phyloP scores from a whole-genome alignment of 352 stramenopile genomes.

The Phytophthora litchii region DNA sequence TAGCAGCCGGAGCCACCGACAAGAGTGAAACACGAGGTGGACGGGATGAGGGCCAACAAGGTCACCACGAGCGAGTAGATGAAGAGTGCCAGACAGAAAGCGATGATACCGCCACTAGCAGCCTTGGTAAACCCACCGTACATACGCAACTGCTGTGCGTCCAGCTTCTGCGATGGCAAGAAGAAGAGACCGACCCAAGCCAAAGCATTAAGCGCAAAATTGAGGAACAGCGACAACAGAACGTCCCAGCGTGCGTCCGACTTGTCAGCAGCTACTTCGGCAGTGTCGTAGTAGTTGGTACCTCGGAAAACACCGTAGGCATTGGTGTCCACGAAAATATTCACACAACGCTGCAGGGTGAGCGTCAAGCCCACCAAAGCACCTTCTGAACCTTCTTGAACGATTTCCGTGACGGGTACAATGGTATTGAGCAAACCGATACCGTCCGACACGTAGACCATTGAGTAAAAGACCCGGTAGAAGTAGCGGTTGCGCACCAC shows the following conservation, averaged over 20 bases:
- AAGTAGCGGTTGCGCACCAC: constrained; percentile 59
- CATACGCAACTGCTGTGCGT: constrained; percentile 71
- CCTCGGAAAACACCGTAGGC: constrained; percentile 49
- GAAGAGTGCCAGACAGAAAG: constrained; percentile 40
- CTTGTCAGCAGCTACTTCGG: constrained; percentile 40
- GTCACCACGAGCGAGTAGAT: constrained; percentile 46
- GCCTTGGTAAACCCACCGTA: constrained; percentile 68
- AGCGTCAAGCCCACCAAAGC: constrained; percentile 63
- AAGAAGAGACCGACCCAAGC: constrained; percentile 63
- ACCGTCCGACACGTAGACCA: constrained; percentile 58
- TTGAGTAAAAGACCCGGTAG: constrained; percentile 55
- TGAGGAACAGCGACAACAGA: constrained; percentile 55
- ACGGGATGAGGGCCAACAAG: constrained; percentile 43
- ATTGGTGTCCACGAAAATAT: constrained; percentile 66
- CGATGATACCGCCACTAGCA: constrained; percentile 36
- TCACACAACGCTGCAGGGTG: constrained; percentile 62
- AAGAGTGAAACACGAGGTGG: constrained; percentile 41
- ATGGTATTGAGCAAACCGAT: constrained; percentile 60
- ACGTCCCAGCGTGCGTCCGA: constrained; percentile 49
- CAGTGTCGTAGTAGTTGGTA: constrained; percentile 49
- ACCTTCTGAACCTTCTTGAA: constrained; percentile 67
- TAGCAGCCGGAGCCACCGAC: constrained; percentile 44
- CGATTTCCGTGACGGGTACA: constrained; percentile 70
- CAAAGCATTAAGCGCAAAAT: constrained; percentile 59
- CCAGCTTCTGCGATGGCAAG: constrained; percentile 73